Evolutionary conservation across 495 filamentous ascomycete genomes (phyloP).

Genomic region (Mycothermus thermophilus): DNA sequence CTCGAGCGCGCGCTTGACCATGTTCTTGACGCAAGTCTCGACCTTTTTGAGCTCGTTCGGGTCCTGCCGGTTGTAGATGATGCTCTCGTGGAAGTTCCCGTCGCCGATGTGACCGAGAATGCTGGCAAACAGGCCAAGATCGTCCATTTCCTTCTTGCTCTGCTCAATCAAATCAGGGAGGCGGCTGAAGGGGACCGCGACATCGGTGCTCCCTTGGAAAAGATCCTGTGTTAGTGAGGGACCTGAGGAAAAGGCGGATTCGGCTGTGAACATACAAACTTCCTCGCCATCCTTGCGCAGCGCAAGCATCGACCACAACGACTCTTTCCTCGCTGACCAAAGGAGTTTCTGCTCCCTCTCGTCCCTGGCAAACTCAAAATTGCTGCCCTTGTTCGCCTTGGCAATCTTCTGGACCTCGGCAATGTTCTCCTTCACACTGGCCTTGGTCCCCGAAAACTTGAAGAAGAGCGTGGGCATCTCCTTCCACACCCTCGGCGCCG

Average conservation of each 20-base stretch:
- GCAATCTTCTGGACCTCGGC: slow-evolving; percentile 49
- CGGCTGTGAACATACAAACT: slow-evolving; percentile 32
- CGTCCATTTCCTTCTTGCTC: slow-evolving; percentile 79
- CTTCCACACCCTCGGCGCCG: slow-evolving; percentile 53
- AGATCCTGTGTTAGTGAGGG: neutral
- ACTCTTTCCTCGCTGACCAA: slow-evolving; percentile 66
- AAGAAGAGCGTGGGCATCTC: slow-evolving; percentile 72
- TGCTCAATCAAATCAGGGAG: slow-evolving; percentile 83
- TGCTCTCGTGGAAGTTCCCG: slow-evolving; percentile 85
- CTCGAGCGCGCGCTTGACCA: slow-evolving; percentile 75
- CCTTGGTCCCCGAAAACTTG: slow-evolving; percentile 66
- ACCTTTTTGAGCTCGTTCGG: slow-evolving; percentile 56
- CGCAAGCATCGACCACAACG: slow-evolving; percentile 62
- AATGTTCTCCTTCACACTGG: slow-evolving; percentile 56
- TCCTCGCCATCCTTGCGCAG: slow-evolving; percentile 46
- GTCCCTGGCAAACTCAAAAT: slow-evolving; percentile 62
- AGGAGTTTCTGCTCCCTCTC: slow-evolving; percentile 52
- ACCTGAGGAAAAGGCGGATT: neutral
- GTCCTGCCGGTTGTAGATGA: slow-evolving; percentile 63
- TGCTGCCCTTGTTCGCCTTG: slow-evolving; percentile 44
- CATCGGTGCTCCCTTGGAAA: slow-evolving; percentile 56
- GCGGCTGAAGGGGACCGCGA: slow-evolving; percentile 74
- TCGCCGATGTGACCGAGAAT: slow-evolving; percentile 77
- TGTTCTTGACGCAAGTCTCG: slow-evolving; percentile 67
- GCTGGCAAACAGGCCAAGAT: slow-evolving; percentile 69